These are phyloP conservation scores for Melanomma pulvis-pyrius DNA, from an alignment of 495 filamentous ascomycete genomes.

Conservation along the genomic window DNA sequence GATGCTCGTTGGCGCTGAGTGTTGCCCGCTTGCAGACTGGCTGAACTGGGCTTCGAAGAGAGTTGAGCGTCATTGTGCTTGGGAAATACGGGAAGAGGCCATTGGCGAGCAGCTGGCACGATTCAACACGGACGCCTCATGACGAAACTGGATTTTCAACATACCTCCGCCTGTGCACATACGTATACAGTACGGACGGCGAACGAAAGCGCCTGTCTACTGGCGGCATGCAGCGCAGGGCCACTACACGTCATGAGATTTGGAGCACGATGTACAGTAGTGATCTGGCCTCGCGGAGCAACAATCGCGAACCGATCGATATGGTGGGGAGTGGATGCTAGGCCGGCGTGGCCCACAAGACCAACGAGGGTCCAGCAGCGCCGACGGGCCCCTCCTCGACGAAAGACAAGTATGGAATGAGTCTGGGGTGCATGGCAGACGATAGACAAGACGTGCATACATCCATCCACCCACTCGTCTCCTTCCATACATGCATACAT, in stretches of 20 bases:
- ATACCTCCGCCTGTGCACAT: conserved; percentile 5
- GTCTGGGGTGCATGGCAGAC: conserved; percentile 25
- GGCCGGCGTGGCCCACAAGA: not conserved
- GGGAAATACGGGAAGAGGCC: not conserved
- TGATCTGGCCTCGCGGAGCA: conserved; percentile 12
- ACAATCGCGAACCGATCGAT: conserved; percentile 2
- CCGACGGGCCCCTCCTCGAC: not conserved
- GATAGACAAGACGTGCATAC: not conserved
- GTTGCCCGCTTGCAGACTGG: not conserved
- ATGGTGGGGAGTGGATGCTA: not conserved
- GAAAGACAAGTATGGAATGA: conserved; percentile 8
- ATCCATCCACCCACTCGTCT: conserved; percentile 1
- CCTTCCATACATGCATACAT: conserved; percentile 27
- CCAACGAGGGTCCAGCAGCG: not conserved
- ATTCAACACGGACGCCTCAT: conserved; percentile 14
- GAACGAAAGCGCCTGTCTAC: conserved; percentile 18
- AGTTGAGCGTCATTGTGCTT: conserved; percentile 8
- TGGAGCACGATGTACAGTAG: conserved; percentile 2
- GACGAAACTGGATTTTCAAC: conserved; percentile 22
- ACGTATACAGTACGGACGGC: not conserved
- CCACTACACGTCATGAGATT: conserved; percentile 29
- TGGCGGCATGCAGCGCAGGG: no score
- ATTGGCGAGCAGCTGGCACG: not conserved
- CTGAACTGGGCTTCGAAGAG: not conserved
- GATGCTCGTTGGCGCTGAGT: not conserved